A percentile compares a stretch with the other conserved stretches of the same genome.
These are phyloP conservation scores for Croton laevigatus DNA, from an alignment of 441 rosid species.

Conservation along the genomic window DNA sequence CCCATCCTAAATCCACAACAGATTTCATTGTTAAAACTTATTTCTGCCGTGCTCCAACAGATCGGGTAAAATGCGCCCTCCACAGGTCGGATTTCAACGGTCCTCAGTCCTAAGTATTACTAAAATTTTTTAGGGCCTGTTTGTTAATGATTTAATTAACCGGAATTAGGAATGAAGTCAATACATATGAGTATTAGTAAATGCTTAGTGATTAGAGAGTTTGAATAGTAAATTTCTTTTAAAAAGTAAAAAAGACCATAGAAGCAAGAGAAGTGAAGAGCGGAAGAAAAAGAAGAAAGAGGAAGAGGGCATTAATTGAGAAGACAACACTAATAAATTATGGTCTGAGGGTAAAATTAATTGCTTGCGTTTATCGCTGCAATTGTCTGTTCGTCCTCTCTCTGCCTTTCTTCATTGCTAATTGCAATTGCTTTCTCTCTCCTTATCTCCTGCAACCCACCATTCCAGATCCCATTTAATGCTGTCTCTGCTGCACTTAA, in stretches of 20 bases:
- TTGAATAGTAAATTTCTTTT: neutral
- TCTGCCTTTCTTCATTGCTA: constrained; percentile 32
- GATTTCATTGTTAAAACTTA: too few relatives aligned
- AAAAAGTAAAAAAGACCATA: neutral
- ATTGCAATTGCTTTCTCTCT: constrained; percentile 20
- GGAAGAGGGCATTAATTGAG: constrained; percentile 49
- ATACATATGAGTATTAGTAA: too few relatives aligned
- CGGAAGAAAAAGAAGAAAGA: neutral
- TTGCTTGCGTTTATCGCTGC: constrained; percentile 55
- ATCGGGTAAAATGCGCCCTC: too few relatives aligned
- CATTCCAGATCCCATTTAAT: constrained; percentile 47
- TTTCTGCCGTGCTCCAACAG: too few relatives aligned
- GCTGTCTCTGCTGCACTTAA: constrained; percentile 30
- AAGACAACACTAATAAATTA: constrained; percentile 53
- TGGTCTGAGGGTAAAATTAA: constrained; percentile 36
- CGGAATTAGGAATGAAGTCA: too few relatives aligned
- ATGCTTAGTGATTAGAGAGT: too few relatives aligned
- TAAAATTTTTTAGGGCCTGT: too few relatives aligned
- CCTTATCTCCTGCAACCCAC: constrained; percentile 42
- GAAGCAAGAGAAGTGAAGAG: constrained; percentile 1
- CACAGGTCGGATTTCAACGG: too few relatives aligned
- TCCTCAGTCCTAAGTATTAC: too few relatives aligned
- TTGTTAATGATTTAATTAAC: too few relatives aligned
- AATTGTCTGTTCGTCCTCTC: constrained; percentile 37
- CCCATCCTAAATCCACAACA: too few relatives aligned